Base-by-base conservation (phyloP, 2,329 filamentous ascomycete species). In the Bipolaris zeicola region DNA sequence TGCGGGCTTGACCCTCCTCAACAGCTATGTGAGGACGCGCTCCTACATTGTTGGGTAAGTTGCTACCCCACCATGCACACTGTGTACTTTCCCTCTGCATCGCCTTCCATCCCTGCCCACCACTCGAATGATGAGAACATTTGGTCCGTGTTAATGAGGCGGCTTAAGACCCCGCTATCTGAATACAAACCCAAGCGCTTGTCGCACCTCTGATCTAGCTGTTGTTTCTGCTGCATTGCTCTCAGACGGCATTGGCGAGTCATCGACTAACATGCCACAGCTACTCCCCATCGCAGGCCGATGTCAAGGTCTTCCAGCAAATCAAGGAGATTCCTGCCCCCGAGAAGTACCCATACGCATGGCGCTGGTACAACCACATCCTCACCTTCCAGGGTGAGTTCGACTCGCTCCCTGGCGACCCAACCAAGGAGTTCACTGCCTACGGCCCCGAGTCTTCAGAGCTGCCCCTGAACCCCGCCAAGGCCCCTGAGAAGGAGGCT, bases 341-440 rank as follows among this genome's bases (percentile, higher is more conserved):
- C 73, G 83, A 85, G 79, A 96, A 96, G 85, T 96, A 90, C 88
- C 92, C 94, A 75, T 85, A 96, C 83, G 92, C 90, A 76, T 92
- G 91, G 77, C 90, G 95, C 80, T 99, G 95, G 95, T 97, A 96
- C 88, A 96, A 96, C 87, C 94, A 99, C 87, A 91, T 97, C 77
- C 87, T 90, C 79, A 90, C 90, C 71, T 96, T 91, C 83, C 89
- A 96, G 85, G 85, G 89, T 69, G 94, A 98, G 81, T 98, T 98
- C 84, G 84, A 89, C 73, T 90, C 88, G 65, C 90, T 99, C 50
- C 86, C 92, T 57, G 95, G 95, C 79, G 94, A 98, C 82, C 87
- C 93, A 71, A 89, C 90, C 79, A 92, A 95, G 85, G 84, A 89
- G 68, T 91, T 89, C 84, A 93, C 90, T 72, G 86, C 89, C 77